These are phyloP conservation scores for Kluyveromyces sp. DNA, from an alignment of 1,139 yeast species.

Conservation along the genomic window DNA sequence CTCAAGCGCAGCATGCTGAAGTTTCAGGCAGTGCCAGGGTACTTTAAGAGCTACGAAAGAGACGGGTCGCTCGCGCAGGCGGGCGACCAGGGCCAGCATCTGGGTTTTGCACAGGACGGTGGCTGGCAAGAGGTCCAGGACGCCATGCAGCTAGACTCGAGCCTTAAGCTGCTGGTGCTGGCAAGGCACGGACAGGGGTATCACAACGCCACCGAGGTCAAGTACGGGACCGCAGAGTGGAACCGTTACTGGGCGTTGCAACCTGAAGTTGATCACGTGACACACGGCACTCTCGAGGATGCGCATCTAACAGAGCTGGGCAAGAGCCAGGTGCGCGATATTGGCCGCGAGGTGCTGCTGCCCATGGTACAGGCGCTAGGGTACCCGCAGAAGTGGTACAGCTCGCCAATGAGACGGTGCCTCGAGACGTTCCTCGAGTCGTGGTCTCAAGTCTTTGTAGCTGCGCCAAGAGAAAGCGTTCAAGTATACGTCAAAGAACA, in stretches of 20 bases:
- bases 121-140: slow-evolving; percentile 40
- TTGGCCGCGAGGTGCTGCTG: slow-evolving; percentile 39
- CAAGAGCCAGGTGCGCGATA: slow-evolving; percentile 42
- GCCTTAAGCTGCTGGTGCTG: slow-evolving; percentile 53
- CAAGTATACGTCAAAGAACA: slow-evolving; percentile 40
- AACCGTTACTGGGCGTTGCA: slow-evolving; percentile 49
- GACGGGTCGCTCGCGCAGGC: slow-evolving; percentile 7
- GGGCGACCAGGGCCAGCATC: slow-evolving; percentile 15
- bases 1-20: neutral
- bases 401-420: slow-evolving; percentile 62
- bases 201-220: slow-evolving; percentile 56
- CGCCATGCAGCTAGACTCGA: slow-evolving; percentile 33
- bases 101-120: neutral
- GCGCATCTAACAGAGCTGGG: slow-evolving; percentile 50
- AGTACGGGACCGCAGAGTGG: slow-evolving; percentile 56
- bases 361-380: slow-evolving; percentile 38
- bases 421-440: slow-evolving; percentile 50
- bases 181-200: slow-evolving; percentile 79
- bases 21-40: slow-evolving; percentile 24
- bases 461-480: neutral
- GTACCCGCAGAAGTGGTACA: slow-evolving; percentile 48
- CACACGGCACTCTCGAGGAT: slow-evolving; percentile 21
- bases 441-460: slow-evolving; percentile 43
- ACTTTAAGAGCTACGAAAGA: slow-evolving; percentile 17
- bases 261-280: slow-evolving; percentile 30